These are phyloP conservation scores for Adansonia digitata DNA, from an alignment of 345 rosid species.

Conservation along the genomic window DNA sequence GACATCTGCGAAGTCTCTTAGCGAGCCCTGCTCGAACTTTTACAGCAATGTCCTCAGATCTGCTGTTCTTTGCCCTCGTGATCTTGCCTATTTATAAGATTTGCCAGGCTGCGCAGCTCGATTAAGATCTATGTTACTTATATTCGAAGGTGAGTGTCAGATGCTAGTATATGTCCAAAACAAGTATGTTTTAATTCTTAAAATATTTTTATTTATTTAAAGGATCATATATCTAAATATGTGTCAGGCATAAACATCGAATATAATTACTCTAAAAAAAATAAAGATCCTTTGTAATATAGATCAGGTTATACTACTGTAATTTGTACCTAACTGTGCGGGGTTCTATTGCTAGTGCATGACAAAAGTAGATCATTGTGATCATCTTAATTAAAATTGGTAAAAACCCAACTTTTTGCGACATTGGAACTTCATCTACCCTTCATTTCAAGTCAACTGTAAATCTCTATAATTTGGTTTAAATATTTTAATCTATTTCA, in stretches of 20 bases:
- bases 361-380: not conserved
- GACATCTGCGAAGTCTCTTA: constrained; percentile 27
- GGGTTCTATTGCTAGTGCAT: not conserved
- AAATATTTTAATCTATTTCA: not conserved
- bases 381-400: not conserved
- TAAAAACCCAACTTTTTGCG: not conserved
- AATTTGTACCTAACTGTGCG: not conserved
- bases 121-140: too few species aligned
- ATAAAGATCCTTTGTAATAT: too few species aligned
- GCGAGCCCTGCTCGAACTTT: constrained; percentile 6
- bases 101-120: not conserved
- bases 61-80: constrained; percentile 18
- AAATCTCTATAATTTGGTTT: not conserved
- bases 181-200: too few species aligned
- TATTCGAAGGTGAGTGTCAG: too few species aligned
- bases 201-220: too few species aligned
- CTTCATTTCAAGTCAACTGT: not conserved
- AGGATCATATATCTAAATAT: too few species aligned
- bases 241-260: too few species aligned
- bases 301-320: too few species aligned
- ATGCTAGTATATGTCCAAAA: too few species aligned
- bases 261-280: too few species aligned
- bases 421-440: not conserved
- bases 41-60: constrained; percentile 25
- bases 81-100: constrained; percentile 3